Conservation (phyloP, 257 asterid genomes). For the Forsythia suspensa region DNA sequence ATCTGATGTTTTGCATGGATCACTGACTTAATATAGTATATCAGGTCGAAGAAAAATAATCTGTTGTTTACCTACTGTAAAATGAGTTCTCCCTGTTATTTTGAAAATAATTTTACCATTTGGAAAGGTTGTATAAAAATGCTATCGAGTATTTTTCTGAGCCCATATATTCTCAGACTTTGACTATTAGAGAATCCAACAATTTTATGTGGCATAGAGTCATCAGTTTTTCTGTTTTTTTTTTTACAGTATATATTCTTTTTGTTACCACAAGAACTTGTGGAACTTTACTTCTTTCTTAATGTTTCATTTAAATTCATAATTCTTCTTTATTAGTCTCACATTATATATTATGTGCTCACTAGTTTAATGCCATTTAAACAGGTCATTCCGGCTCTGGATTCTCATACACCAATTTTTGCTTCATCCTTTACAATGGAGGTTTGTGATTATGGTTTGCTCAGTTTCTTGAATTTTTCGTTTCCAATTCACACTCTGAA, state of each 20-base stretch:
- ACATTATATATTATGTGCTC: slow-evolving; percentile 12
- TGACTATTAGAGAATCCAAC: slow-evolving; percentile 10
- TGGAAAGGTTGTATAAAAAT: background rate
- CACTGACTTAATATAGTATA: too few species aligned
- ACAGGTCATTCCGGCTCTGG: slow-evolving; percentile 98
- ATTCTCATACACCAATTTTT: slow-evolving; percentile 84
- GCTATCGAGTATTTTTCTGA: slow-evolving; percentile 4
- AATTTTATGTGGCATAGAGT: background rate
- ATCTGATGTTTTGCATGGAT: slow-evolving; percentile 12
- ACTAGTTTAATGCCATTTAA: slow-evolving; percentile 23
- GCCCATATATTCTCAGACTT: background rate
- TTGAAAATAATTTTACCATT: slow-evolving; percentile 4
- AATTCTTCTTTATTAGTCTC: background rate
- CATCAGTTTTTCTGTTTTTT: background rate
- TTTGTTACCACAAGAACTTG: slow-evolving; percentile 15
- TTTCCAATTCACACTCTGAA: background rate
- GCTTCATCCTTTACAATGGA: slow-evolving; percentile 98
- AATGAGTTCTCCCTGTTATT: background rate
- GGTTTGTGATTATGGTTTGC: slow-evolving; percentile 49
- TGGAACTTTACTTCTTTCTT: background rate
- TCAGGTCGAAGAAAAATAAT: too few species aligned
- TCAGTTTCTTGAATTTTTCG: slow-evolving; percentile 11
- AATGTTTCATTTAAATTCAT: slow-evolving; percentile 4
- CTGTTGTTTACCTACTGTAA: too few species aligned
- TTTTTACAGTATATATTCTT: background rate